A percentile compares a stretch with the other conserved stretches of the same genome.
phyloP scores from a whole-genome alignment of 2,329 filamentous ascomycete species.

The Colletotrichum sp. region DNA sequence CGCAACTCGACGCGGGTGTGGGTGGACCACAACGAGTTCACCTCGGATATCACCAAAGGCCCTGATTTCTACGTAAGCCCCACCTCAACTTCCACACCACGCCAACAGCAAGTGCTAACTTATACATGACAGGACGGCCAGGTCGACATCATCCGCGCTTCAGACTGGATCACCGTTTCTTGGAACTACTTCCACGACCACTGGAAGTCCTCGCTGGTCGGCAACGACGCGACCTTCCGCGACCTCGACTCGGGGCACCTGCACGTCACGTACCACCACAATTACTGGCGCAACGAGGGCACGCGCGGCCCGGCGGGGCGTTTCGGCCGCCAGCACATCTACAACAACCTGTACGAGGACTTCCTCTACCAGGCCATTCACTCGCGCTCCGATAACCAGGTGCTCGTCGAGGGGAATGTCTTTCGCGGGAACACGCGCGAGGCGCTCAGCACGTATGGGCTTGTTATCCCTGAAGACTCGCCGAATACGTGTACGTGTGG shows the following conservation, averaged over 20 bases:
- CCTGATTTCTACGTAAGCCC: constrained; percentile 39
- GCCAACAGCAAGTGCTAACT: background rate
- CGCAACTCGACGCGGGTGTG: constrained; percentile 50
- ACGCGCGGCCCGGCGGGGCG: constrained; percentile 53
- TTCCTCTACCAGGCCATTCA: constrained; percentile 54
- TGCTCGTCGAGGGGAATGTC: constrained; percentile 54
- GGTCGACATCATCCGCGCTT: constrained; percentile 48
- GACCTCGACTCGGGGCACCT: constrained; percentile 47
- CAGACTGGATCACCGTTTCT: constrained; percentile 50
- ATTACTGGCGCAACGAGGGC: constrained; percentile 50
- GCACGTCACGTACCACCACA: constrained; percentile 56
- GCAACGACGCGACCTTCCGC: constrained; percentile 43
- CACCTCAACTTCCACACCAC: rapidly evolving
- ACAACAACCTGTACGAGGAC: constrained; percentile 54
- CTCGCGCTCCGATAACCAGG: constrained; percentile 52
- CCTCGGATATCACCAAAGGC: constrained; percentile 42
- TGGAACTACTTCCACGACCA: constrained; percentile 54
- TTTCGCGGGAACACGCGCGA: constrained; percentile 52
- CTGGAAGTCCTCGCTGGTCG: constrained; percentile 51
- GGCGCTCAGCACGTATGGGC: constrained; percentile 57
- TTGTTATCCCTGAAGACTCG: constrained; percentile 59
- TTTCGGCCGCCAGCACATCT: constrained; percentile 55
- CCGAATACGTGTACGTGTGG: constrained; percentile 59
- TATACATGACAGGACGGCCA: constrained; percentile 42
- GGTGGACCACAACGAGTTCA: constrained; percentile 54